Conservation (phyloP, 495 filamentous ascomycete species). For the Penicillium cinerascens region DNA sequence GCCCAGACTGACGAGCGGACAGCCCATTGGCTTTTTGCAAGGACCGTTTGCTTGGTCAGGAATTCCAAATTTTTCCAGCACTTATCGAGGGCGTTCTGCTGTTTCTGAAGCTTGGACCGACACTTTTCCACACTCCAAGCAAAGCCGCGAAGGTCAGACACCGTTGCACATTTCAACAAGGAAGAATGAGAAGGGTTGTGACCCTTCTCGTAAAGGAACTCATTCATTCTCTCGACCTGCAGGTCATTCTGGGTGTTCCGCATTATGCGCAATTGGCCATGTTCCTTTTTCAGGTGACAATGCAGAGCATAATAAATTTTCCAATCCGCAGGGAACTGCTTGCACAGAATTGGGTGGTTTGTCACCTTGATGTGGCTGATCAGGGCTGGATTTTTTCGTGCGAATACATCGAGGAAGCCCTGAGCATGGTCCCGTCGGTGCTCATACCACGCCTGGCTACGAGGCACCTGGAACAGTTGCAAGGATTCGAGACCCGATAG, state of each 20-base stretch:
- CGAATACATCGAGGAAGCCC: constrained; percentile 50
- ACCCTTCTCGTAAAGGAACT: constrained; percentile 25
- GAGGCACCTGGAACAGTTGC: constrained; percentile 37
- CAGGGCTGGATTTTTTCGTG: constrained; percentile 48
- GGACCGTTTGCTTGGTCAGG: neutral
- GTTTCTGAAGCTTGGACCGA: neutral
- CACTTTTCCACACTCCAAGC: constrained; percentile 5
- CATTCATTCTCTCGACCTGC: constrained; percentile 36
- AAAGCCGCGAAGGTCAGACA: neutral
- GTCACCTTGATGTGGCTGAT: constrained; percentile 41
- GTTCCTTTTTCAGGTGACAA: constrained; percentile 38
- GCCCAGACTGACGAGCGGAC: neutral
- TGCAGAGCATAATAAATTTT: constrained; percentile 48
- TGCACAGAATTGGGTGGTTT: constrained; percentile 36
- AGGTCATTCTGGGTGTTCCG: constrained; percentile 14
- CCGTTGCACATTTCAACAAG: neutral
- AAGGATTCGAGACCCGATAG: constrained; percentile 45
- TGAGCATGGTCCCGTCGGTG: constrained; percentile 49
- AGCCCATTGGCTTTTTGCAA: neutral
- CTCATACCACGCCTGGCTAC: constrained; percentile 50
- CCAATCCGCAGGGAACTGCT: constrained; percentile 38
- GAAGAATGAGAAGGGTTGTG: neutral
- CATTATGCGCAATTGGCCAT: constrained; percentile 37
- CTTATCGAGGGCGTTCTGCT: neutral
- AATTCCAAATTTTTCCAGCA: neutral